These are phyloP conservation scores for Rhynchospora breviuscula DNA, from an alignment of 176 grass and related monocot genomes.

Conservation along the genomic window DNA sequence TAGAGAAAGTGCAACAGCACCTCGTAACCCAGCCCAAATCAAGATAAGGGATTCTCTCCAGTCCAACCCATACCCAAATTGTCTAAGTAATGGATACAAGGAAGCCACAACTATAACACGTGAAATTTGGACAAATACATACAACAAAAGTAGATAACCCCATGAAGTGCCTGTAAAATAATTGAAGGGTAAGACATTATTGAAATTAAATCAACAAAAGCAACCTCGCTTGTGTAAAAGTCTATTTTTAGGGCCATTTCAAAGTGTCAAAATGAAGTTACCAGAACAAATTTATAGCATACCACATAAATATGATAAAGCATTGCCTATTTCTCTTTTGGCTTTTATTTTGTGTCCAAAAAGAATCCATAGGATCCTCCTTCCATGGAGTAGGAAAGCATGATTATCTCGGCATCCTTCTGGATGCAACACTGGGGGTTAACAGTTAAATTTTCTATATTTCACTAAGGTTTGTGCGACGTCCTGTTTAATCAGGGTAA, in stretches of 20 bases:
- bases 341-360: not conserved
- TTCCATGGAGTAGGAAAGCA: not conserved
- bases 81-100: conserved; percentile 63
- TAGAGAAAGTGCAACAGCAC: conserved; percentile 75
- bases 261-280: not conserved
- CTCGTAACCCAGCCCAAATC: conserved; percentile 80
- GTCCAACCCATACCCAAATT: conserved; percentile 86
- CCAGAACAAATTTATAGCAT: conserved; percentile 2
- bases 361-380: not conserved
- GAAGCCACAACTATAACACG: conserved; percentile 60
- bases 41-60: conserved; percentile 75
- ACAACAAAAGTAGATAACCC: conserved; percentile 80
- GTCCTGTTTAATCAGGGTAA: not conserved
- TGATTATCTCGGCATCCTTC: not conserved
- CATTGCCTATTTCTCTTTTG: not conserved
- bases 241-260: not conserved
- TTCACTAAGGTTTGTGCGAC: not conserved
- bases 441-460: not conserved
- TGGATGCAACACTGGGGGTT: not conserved
- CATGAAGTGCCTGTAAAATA: conserved; percentile 67
- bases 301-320: not conserved
- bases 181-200: conserved; percentile 24
- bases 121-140: conserved; percentile 70
- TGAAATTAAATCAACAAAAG: not conserved
- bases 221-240: not conserved